These are phyloP conservation scores for Bimuria novae-zelandiae DNA, from an alignment of 2,329 filamentous ascomycete genomes.

Conservation along the genomic window DNA sequence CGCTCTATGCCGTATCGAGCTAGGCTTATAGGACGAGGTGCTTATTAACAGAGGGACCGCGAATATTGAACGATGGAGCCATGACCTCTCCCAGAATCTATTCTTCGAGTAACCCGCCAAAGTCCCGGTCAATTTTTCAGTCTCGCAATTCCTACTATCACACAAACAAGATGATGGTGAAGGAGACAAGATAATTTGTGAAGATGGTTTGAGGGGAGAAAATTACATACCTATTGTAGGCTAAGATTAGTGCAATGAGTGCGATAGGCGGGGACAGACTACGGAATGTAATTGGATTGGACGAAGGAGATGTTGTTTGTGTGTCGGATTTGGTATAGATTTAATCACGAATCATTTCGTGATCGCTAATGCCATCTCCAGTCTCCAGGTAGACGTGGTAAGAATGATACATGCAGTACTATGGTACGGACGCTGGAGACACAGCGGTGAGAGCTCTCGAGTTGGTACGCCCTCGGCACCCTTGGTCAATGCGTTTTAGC, in stretches of 20 bases:
- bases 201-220: constrained; percentile 25
- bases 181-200: constrained; percentile 19
- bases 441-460: constrained; percentile 16
- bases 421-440: constrained; percentile 22
- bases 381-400: constrained; percentile 21
- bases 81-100: constrained; percentile 17
- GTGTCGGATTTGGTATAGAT: constrained; percentile 21
- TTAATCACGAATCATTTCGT: background rate
- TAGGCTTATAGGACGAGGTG: background rate
- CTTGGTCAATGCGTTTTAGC: constrained; percentile 4
- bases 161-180: constrained; percentile 24
- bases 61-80: background rate
- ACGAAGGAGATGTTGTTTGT: constrained; percentile 21
- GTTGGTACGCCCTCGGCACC: background rate
- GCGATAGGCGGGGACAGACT: constrained; percentile 18
- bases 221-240: constrained; percentile 24
- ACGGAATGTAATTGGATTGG: constrained; percentile 10
- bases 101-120: constrained; percentile 21
- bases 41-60: background rate
- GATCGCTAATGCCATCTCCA: no score
- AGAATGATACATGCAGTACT: constrained; percentile 23
- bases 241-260: constrained; percentile 10
- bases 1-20: background rate
- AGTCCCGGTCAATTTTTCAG: constrained; percentile 18
- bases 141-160: constrained; percentile 21